phyloP scores from a whole-genome alignment of 2,329 filamentous ascomycete genomes.

The Trichothecium roseum region DNA sequence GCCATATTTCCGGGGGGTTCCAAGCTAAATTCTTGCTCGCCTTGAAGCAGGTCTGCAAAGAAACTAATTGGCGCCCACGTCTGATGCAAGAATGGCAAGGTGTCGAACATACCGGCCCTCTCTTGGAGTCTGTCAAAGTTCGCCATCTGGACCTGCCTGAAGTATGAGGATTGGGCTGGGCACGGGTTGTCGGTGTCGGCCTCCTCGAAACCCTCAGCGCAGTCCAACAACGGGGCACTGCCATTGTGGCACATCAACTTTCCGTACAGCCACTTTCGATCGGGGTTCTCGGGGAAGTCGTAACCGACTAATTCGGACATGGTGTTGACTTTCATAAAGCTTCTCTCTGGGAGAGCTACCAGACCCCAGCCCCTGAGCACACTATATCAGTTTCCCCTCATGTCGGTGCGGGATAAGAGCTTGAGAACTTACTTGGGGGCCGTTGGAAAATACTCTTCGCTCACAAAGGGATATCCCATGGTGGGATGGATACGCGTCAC shows the following conservation, averaged over 20 bases:
- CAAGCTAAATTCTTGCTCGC: too few relatives aligned
- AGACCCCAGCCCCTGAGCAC: slow-evolving; percentile 35
- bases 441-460: slow-evolving; percentile 17
- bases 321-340: slow-evolving; percentile 27
- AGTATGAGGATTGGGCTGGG: too few relatives aligned
- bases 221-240: too few relatives aligned
- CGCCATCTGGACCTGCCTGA: too few relatives aligned
- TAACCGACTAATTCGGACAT: slow-evolving; percentile 2
- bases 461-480: slow-evolving; percentile 9
- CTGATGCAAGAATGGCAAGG: neutral
- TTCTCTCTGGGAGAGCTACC: slow-evolving; percentile 30
- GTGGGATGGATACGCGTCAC: slow-evolving; percentile 14
- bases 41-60: too few relatives aligned
- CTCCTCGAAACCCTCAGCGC: too few relatives aligned
- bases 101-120: too few relatives aligned
- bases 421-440: slow-evolving; percentile 14
- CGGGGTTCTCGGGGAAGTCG: neutral
- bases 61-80: slow-evolving; percentile 1
- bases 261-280: neutral
- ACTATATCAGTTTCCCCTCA: neutral
- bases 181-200: too few relatives aligned
- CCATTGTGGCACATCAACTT: too few relatives aligned
- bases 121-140: too few relatives aligned
- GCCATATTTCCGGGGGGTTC: too few relatives aligned
- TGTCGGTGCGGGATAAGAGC: neutral